These are phyloP conservation scores for Cystoderma amianthinum DNA, from an alignment of 768 basidiomycete species.

Conservation along the genomic window DNA sequence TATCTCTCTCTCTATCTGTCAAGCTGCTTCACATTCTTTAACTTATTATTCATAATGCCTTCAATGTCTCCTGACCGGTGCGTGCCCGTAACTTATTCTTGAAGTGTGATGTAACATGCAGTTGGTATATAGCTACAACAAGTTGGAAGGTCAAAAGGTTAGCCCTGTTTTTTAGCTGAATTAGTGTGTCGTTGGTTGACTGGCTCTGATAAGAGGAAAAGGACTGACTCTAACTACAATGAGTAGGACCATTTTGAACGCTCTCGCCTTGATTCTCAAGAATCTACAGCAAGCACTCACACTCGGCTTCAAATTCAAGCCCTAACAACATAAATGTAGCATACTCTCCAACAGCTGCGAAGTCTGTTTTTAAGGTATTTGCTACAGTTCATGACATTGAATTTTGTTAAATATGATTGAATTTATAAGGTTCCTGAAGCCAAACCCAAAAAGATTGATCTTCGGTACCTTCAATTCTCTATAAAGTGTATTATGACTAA, in stretches of 20 bases:
- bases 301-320: neutral
- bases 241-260: neutral
- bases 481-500: neutral
- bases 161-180: no score
- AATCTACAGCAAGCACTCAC: neutral
- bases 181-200: no score
- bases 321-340: neutral
- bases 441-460: neutral
- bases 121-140: no score
- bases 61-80: neutral
- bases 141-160: no score
- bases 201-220: neutral
- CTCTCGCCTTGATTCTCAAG: no score
- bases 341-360: neutral
- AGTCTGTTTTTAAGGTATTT: neutral
- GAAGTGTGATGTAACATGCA: no score
- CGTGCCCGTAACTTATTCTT: no score
- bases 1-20: neutral
- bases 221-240: neutral
- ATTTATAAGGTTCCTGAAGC: neutral
- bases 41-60: no score
- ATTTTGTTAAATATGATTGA: no score
- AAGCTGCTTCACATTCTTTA: slow-evolving; percentile 3
- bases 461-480: neutral
- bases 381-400: no score